These are phyloP conservation scores for Perilla frutescens DNA, from an alignment of 257 asterid genomes.

Conservation along the genomic window DNA sequence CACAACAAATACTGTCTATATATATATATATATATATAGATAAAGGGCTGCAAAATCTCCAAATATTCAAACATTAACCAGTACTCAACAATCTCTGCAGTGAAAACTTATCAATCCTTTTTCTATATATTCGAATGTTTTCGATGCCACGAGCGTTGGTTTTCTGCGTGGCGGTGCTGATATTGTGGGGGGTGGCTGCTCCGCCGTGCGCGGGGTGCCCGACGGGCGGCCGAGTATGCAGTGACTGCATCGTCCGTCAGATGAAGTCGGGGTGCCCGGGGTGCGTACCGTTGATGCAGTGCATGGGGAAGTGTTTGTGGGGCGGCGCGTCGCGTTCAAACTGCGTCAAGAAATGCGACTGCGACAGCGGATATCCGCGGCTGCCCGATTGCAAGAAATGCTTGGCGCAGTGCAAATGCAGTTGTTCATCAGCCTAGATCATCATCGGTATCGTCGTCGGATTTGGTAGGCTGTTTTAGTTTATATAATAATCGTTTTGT, in stretches of 20 bases:
- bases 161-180: conserved; percentile 27
- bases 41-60: too few species aligned
- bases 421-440: conserved; percentile 47
- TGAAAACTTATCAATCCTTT: too few species aligned
- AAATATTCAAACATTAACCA: neutral
- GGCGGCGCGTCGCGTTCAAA: conserved; percentile 51
- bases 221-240: conserved; percentile 57
- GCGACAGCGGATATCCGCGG: conserved; percentile 61
- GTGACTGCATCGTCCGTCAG: conserved; percentile 57
- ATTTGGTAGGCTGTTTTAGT: neutral
- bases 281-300: conserved; percentile 67
- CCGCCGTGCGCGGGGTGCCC: conserved; percentile 52
- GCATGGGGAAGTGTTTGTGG: conserved; percentile 82
- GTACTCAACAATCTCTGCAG: neutral
- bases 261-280: conserved; percentile 69
- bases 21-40: neutral
- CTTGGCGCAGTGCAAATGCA: conserved; percentile 67
- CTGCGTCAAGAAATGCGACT: conserved; percentile 76
- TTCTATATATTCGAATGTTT: neutral
- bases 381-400: conserved; percentile 74
- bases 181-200: conserved; percentile 30
- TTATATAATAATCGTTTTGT: too few species aligned
- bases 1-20: neutral
- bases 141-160: conserved; percentile 11
- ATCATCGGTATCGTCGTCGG: neutral